Evolutionary conservation across 1,139 yeast species (phyloP).

Genomic region (Blastobotrys malaysiensis): DNA sequence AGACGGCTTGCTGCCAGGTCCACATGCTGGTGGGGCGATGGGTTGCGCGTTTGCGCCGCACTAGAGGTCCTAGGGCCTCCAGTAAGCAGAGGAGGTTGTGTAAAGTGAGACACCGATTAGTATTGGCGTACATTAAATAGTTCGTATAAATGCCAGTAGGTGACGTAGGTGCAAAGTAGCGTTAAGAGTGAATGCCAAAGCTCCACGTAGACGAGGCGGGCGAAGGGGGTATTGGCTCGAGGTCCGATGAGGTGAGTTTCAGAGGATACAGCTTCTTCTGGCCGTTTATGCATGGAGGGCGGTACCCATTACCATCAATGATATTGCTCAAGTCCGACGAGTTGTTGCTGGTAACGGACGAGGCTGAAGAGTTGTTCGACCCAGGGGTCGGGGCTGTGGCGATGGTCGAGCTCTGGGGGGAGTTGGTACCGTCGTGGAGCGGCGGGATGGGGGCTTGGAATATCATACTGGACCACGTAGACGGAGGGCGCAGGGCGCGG

Average conservation of each 20-base stretch:
- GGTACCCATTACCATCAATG: conserved; percentile 3
- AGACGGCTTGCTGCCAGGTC: too few relatives aligned
- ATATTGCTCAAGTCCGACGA: background rate
- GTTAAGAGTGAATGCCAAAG: conserved; percentile 4
- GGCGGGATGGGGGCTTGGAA: conserved; percentile 1
- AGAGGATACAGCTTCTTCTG: conserved; percentile 21
- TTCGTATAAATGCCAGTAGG: too few relatives aligned
- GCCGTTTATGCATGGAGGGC: conserved; percentile 15
- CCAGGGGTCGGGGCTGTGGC: conserved; percentile 3
- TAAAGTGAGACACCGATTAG: background rate
- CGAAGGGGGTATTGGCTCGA: conserved; percentile 4
- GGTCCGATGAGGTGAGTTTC: conserved; percentile 12
- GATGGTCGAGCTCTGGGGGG: conserved; percentile 4
- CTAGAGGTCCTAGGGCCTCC: background rate
- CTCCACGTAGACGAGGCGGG: conserved; percentile 11
- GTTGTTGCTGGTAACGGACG: conserved; percentile 3
- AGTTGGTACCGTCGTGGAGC: conserved; percentile 3
- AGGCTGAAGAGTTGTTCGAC: conserved; percentile 4
- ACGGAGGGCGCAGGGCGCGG: conserved; percentile 13
- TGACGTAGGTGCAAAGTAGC: too few relatives aligned
- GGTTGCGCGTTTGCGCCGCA: background rate
- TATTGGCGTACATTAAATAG: background rate
- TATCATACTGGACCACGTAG: conserved; percentile 15
- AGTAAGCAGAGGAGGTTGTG: background rate
- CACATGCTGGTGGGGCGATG: background rate